phyloP scores from a whole-genome alignment of 495 filamentous ascomycete genomes.

The Aspergillus cristatus region DNA sequence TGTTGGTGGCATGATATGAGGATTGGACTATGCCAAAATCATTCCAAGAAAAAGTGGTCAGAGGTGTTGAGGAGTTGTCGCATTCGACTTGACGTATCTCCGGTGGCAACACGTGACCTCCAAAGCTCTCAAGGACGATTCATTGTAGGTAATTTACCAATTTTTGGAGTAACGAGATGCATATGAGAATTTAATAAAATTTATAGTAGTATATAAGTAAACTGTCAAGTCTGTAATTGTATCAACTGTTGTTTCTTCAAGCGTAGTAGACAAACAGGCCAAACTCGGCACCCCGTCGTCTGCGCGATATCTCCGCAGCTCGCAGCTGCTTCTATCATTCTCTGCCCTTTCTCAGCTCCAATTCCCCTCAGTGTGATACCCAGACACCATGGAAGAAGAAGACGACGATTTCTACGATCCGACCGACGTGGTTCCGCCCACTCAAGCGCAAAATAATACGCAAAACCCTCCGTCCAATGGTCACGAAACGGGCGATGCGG shows the following conservation, averaged over 20 bases:
- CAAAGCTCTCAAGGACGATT: too few relatives aligned
- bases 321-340: constrained; percentile 11
- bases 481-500: constrained; percentile 53
- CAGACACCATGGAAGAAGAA: constrained; percentile 38
- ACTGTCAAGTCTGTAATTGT: too few relatives aligned
- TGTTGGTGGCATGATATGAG: constrained; percentile 27
- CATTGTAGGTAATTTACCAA: too few relatives aligned
- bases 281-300: constrained; percentile 15
- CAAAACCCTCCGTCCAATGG: constrained; percentile 20
- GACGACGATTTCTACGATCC: constrained; percentile 49
- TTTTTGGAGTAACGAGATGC: too few relatives aligned
- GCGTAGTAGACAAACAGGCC: constrained; percentile 22
- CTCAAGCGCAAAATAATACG: constrained; percentile 17
- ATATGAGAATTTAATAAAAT: too few relatives aligned
- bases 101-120: too few relatives aligned
- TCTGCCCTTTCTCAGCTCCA: constrained; percentile 11
- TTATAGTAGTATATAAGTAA: too few relatives aligned
- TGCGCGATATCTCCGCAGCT: constrained; percentile 8
- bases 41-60: too few relatives aligned
- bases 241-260: too few relatives aligned
- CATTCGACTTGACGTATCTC: too few relatives aligned
- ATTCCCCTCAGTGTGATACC: constrained; percentile 6
- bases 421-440: constrained; percentile 29
- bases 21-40: too few relatives aligned
- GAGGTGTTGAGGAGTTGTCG: too few relatives aligned